Conservation (phyloP, 257 asterid species). For the Fraxinus cuspidata region DNA sequence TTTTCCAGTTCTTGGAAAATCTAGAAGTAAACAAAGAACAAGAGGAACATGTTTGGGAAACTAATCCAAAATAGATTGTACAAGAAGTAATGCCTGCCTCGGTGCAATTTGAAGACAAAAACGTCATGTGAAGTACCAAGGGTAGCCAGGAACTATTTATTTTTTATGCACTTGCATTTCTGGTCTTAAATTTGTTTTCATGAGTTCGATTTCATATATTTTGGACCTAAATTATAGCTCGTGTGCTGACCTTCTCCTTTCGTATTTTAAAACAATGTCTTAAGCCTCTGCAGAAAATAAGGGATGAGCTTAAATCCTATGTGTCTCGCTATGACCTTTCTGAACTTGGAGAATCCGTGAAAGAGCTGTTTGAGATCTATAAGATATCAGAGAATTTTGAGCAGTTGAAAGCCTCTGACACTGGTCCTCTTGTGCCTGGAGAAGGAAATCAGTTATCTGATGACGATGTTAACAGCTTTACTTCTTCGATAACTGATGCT, state of each 20-base stretch:
- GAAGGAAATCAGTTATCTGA: constrained; percentile 64
- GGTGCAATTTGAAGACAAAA: not conserved
- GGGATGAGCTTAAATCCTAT: constrained; percentile 75
- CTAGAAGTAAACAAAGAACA: not conserved
- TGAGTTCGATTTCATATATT: not conserved
- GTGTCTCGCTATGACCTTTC: constrained; percentile 56
- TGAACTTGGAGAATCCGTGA: constrained; percentile 55
- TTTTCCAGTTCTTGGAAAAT: not conserved
- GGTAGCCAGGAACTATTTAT: not conserved
- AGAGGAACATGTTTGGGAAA: not conserved
- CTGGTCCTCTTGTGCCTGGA: constrained; percentile 55
- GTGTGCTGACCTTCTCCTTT: not conserved
- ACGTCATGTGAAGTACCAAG: not conserved
- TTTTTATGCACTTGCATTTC: not conserved
- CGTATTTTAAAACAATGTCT: constrained; percentile 19
- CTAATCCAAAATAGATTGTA: not conserved
- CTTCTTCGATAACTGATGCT: constrained; percentile 49
- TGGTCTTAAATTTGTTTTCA: not conserved
- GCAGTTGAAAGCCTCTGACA: constrained; percentile 56
- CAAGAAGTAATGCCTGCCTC: not conserved
- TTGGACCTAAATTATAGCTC: not conserved
- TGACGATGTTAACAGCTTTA: constrained; percentile 60
- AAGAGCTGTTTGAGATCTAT: constrained; percentile 66
- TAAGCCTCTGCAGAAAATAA: constrained; percentile 73
- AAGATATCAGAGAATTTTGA: constrained; percentile 55